Percentiles rank a stretch among this genome's conserved stretches.
Evolutionary conservation across 257 asterid genomes (phyloP).

Genomic region (Ligustrum vulgare): DNA sequence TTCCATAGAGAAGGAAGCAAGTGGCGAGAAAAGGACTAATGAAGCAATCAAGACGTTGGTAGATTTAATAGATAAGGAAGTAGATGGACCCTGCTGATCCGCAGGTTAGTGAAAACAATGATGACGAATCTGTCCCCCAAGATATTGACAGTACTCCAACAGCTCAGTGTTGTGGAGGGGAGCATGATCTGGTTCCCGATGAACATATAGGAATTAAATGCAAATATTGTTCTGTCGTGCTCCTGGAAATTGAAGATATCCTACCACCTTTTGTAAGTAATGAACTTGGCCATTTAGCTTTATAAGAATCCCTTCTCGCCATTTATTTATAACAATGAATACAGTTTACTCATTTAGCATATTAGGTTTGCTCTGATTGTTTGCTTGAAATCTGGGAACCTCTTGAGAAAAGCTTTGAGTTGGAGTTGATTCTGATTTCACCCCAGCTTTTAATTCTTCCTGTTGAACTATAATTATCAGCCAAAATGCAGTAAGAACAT

Average conservation of each 20-base stretch:
- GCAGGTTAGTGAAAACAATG: slow-evolving; percentile 26
- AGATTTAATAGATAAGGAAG: slow-evolving; percentile 35
- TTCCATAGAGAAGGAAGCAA: slow-evolving; percentile 27
- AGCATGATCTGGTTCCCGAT: slow-evolving; percentile 46
- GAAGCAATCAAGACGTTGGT: slow-evolving; percentile 30
- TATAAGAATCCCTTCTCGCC: neutral
- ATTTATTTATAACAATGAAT: neutral
- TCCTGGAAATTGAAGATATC: slow-evolving; percentile 53
- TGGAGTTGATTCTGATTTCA: slow-evolving; percentile 21
- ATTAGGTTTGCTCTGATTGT: slow-evolving; percentile 25
- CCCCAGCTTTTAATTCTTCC: slow-evolving; percentile 25
- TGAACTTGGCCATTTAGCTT: neutral
- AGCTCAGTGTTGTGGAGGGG: slow-evolving; percentile 47
- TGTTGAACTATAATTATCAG: slow-evolving; percentile 9
- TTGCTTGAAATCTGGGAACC: neutral
- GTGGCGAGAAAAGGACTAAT: slow-evolving; percentile 15
- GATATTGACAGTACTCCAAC: slow-evolving; percentile 30
- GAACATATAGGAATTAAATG: slow-evolving; percentile 74
- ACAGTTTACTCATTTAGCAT: neutral
- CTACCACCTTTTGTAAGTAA: slow-evolving; percentile 61
- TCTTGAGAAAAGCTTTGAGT: slow-evolving; percentile 13
- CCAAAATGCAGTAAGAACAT: neutral
- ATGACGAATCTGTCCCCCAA: neutral
- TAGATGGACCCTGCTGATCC: slow-evolving; percentile 16
- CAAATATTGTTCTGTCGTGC: slow-evolving; percentile 38